Evolutionary conservation across 2,329 filamentous ascomycete species (phyloP).

Genomic region (Exutisphaerella laricina): DNA sequence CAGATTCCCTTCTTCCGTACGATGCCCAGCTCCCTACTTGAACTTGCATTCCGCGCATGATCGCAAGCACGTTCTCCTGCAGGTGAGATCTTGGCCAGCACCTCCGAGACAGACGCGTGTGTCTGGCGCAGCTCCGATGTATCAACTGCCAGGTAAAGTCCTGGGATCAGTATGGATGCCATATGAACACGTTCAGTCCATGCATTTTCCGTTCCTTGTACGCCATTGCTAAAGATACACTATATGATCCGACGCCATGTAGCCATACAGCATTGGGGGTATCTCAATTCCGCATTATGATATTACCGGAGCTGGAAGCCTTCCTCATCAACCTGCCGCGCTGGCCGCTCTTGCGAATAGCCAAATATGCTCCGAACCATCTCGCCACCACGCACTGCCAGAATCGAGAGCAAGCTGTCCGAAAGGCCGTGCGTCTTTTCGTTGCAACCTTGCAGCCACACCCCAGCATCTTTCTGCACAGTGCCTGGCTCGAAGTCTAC

Average conservation of each 20-base stretch:
- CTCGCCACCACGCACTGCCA: conserved; percentile 34
- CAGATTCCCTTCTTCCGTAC: too few relatives aligned
- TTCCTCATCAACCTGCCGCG: conserved; percentile 14
- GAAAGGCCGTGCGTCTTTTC: conserved; percentile 83
- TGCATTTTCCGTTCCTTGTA: not conserved
- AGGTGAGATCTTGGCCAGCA: too few relatives aligned
- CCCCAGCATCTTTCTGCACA: conserved; percentile 66
- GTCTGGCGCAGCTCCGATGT: too few relatives aligned
- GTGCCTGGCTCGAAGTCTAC: conserved; percentile 64
- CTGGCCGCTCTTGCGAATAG: conserved; percentile 11
- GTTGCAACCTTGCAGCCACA: conserved; percentile 93
- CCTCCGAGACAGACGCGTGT: too few relatives aligned
- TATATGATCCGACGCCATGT: not conserved
- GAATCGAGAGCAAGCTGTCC: conserved; percentile 35
- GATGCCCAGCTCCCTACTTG: too few relatives aligned
- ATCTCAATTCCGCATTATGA: not conserved
- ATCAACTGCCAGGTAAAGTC: too few relatives aligned
- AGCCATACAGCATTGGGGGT: not conserved
- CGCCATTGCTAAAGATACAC: not conserved
- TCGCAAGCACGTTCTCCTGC: too few relatives aligned
- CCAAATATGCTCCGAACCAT: conserved; percentile 37
- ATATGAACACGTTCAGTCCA: not conserved
- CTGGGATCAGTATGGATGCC: too few relatives aligned
- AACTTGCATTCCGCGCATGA: too few relatives aligned
- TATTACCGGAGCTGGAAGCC: conserved; percentile 11